These are phyloP conservation scores for Eucalyptus pauciflora DNA, from an alignment of 345 rosid genomes.

Conservation along the genomic window DNA sequence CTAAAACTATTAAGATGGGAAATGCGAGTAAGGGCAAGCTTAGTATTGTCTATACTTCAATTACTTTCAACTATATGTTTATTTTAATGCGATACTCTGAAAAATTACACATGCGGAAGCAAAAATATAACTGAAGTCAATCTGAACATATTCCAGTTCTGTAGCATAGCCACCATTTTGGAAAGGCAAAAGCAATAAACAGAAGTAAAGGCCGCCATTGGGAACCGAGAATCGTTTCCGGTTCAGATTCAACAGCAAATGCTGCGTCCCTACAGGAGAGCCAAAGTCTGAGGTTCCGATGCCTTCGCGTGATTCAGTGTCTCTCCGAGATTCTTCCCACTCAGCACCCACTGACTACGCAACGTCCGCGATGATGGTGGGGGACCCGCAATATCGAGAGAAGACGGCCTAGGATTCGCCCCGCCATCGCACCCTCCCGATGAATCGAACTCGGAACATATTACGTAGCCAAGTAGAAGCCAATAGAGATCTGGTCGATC, in stretches of 20 bases:
- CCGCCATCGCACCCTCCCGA: background rate
- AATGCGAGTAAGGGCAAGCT: background rate
- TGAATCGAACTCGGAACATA: background rate
- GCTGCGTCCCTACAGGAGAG: background rate
- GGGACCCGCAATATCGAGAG: background rate
- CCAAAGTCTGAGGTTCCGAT: background rate
- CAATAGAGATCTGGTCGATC: background rate
- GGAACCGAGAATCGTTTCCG: background rate
- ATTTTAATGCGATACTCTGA: background rate
- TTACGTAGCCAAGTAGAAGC: background rate
- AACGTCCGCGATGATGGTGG: background rate
- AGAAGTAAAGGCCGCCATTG: background rate
- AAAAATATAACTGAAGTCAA: background rate
- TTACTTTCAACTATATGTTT: background rate
- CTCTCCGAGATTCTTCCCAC: background rate
- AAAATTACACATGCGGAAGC: background rate
- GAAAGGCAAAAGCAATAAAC: background rate
- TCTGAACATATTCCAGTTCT: background rate
- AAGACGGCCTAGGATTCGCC: background rate
- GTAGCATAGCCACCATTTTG: background rate
- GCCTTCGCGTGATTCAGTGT: background rate
- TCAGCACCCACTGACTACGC: background rate
- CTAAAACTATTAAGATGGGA: background rate
- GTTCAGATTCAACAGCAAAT: background rate
- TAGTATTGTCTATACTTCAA: background rate